phyloP scores from a whole-genome alignment of 805 yeast species.

The Ogataea zsoltii region DNA sequence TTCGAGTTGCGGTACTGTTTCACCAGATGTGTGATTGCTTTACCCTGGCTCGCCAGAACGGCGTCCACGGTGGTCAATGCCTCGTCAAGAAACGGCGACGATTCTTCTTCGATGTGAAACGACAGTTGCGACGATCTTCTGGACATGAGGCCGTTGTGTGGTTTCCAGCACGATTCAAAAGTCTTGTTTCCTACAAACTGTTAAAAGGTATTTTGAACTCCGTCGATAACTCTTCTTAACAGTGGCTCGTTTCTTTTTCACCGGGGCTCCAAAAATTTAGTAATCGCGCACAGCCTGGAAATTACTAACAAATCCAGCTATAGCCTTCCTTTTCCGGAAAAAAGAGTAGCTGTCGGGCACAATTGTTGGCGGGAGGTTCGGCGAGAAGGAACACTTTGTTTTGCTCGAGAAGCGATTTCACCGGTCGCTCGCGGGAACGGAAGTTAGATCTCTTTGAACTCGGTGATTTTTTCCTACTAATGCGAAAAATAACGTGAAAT shows the following conservation, averaged over 20 bases:
- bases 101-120: conserved; percentile 23
- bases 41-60: conserved; percentile 47
- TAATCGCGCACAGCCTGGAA: conserved; percentile 3
- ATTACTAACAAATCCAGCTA: too few species aligned
- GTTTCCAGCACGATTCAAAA: too few species aligned
- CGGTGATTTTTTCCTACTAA: not conserved
- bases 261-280: conserved; percentile 12
- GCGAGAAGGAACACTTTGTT: too few species aligned
- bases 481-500: not conserved
- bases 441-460: too few species aligned
- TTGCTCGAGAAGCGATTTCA: too few species aligned
- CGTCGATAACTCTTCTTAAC: not conserved
- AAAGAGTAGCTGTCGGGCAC: too few species aligned
- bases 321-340: too few species aligned
- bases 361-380: too few species aligned
- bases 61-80: conserved; percentile 37
- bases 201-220: not conserved
- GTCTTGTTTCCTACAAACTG: not conserved
- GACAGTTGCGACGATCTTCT: conserved; percentile 31
- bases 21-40: conserved; percentile 46
- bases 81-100: conserved; percentile 26
- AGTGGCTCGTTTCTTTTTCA: not conserved
- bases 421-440: too few species aligned
- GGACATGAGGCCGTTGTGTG: conserved; percentile 13
- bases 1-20: conserved; percentile 46